Conservation (phyloP, 495 filamentous ascomycete genomes). For the Schizothecium vesticola region DNA sequence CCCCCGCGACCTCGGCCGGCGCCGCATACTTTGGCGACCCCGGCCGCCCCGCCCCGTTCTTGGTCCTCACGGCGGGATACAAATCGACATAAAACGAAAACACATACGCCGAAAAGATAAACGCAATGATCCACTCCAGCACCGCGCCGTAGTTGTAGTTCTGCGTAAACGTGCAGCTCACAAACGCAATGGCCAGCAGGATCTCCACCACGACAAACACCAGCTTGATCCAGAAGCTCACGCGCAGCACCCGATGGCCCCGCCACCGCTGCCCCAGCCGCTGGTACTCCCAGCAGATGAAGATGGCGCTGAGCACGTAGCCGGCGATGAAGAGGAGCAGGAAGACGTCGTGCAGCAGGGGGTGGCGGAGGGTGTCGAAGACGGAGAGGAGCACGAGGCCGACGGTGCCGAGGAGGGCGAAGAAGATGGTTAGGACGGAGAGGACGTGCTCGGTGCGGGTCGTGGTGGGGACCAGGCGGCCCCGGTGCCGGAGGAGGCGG, state of each 20-base stretch:
- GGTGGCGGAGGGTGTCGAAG: conserved; percentile 72
- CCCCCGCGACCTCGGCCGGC: background rate
- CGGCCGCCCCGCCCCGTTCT: conserved; percentile 17
- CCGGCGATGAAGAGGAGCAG: conserved; percentile 77
- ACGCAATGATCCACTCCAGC: conserved; percentile 73
- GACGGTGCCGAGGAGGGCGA: conserved; percentile 67
- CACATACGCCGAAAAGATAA: conserved; percentile 87
- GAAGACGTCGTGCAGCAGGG: conserved; percentile 66
- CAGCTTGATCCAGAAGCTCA: conserved; percentile 79
- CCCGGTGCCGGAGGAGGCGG: conserved; percentile 73
- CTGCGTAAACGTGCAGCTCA: conserved; percentile 33
- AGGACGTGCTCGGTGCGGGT: conserved; percentile 63
- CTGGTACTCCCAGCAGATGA: conserved; percentile 84
- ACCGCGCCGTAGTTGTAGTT: conserved; percentile 54
- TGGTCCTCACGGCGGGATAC: conserved; percentile 68
- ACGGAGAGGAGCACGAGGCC: conserved; percentile 77
- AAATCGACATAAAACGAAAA: conserved; percentile 87
- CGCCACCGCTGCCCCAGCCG: conserved; percentile 65
- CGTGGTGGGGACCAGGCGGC: conserved; percentile 66
- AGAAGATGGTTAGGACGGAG: conserved; percentile 61
- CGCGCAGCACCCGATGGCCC: conserved; percentile 63
- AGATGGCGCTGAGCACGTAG: conserved; percentile 75
- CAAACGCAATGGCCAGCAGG: conserved; percentile 63
- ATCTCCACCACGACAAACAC: conserved; percentile 75
- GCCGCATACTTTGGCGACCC: background rate